Base-by-base conservation (phyloP, 2,329 filamentous ascomycete species). In the Cladosporium sp. region DNA sequence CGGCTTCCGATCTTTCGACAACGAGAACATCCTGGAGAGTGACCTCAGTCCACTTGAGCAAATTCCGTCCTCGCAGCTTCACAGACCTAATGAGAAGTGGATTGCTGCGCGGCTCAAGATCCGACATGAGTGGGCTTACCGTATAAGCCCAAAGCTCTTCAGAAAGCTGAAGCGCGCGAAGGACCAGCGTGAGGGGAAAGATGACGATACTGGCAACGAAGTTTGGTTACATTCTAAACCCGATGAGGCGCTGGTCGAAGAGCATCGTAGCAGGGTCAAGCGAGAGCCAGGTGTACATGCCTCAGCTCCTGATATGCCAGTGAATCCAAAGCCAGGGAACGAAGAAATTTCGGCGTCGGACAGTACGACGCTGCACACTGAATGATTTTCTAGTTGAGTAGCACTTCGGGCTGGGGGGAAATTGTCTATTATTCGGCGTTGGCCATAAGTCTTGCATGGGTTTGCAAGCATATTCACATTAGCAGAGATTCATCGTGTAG, bases 61-160 rank as follows among this genome's bases (percentile, higher is more conserved):
- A 14, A 73, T 88, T 32, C 83, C 84, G 18, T 76, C 78, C 18
- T 82, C 84, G 3, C 64, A 72, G 32, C 68, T 74, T 59, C 81
- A 87, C 67, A 82, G 80, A 56, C 88, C 88, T 0, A 77, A 84
- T 26, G 65, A 72, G 10, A 86, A 86, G 71, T 88, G 81, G 79
- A 85, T 85, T 39, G 88, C 85, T 0, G 80, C 83, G 53, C 78
- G 84, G 53, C 77, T 89, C 58, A 83, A 81, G 70, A 85, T 90
- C 48, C 80, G 82, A 26, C 82, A 89, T 70, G 86, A 90, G 69
- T 82, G 86, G 67, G 76, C 80, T 30, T 81, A 82, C 51, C 77
- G 87, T 21, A 59, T 86, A 21, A 79, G 76, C 54, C 79, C 80
- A 2, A 80, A 78, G 72, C 68, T 84, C 63, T 78, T 63, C 14